Percentiles rank a stretch among this genome's conserved stretches.
phyloP scores from a whole-genome alignment of 148 eudicot species.

The Talinum fruticosum region DNA sequence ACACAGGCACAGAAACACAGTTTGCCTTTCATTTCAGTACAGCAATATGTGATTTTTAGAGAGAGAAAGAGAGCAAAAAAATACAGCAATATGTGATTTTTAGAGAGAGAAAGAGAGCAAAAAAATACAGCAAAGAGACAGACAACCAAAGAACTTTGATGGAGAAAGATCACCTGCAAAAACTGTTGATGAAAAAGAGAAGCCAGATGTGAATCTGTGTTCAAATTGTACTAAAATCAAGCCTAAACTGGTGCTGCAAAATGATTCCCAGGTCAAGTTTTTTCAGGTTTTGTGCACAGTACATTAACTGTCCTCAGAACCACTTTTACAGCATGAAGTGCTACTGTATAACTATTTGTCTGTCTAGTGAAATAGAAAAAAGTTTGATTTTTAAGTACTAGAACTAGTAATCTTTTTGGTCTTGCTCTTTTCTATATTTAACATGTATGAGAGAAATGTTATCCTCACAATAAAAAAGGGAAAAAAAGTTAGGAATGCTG shows the following conservation, averaged over 20 bases:
- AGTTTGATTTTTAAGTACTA: too few relatives aligned
- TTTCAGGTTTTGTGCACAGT: not conserved
- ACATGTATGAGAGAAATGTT: too few relatives aligned
- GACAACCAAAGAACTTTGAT: slow-evolving; percentile 1
- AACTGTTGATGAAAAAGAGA: not conserved
- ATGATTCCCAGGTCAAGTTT: slow-evolving; percentile 14
- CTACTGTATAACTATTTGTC: not conserved
- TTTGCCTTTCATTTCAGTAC: not conserved
- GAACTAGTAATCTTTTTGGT: not conserved
- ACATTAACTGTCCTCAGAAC: too few relatives aligned
- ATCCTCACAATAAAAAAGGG: not conserved
- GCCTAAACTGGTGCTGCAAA: not conserved
- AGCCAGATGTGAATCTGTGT: slow-evolving; percentile 13
- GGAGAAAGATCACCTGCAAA: not conserved
- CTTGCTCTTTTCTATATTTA: not conserved
- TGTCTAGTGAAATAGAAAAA: not conserved
- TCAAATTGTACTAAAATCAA: slow-evolving; percentile 12
- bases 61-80: not conserved
- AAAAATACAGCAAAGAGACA: too few relatives aligned
- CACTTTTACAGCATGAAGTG: not conserved
- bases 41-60: not conserved
- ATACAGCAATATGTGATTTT: not conserved
- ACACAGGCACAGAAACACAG: not conserved
- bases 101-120: too few relatives aligned
- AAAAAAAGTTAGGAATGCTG: not conserved